Conservation (phyloP, 305 asterid genomes). For the Solanum hybrid region DNA sequence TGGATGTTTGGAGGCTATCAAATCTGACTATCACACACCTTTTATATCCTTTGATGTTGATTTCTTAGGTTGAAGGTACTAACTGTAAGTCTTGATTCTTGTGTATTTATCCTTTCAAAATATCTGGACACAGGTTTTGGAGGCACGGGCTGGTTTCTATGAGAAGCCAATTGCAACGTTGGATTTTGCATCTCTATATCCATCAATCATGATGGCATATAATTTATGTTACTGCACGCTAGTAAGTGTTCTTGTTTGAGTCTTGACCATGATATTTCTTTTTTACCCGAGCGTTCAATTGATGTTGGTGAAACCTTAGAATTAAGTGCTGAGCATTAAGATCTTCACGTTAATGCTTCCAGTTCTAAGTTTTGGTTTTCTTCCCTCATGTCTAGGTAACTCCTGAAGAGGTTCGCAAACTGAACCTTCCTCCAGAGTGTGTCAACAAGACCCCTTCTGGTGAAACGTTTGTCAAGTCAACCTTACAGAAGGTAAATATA, state of each 20-base stretch:
- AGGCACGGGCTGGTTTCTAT: conserved; percentile 84
- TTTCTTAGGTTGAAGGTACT: not conserved
- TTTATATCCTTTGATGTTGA: not conserved
- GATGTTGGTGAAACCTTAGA: not conserved
- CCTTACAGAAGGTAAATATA: conserved; percentile 68
- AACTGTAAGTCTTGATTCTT: not conserved
- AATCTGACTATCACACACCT: not conserved
- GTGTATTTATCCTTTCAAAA: not conserved
- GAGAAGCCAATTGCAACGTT: conserved; percentile 98
- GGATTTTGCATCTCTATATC: conserved; percentile 98
- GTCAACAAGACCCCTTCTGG: conserved; percentile 96
- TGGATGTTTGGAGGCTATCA: not conserved
- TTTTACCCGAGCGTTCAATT: not conserved
- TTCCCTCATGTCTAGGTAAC: conserved; percentile 42
- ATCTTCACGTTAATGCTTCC: not conserved
- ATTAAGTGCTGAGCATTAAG: not conserved
- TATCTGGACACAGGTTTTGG: conserved; percentile 60
- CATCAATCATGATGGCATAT: conserved; percentile 99
- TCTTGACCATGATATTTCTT: not conserved
- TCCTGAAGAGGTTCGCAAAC: conserved; percentile 72
- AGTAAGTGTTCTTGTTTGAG: conserved; percentile 32
- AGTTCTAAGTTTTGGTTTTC: not conserved
- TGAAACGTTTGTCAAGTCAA: conserved; percentile 82
- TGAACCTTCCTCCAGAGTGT: conserved; percentile 76
- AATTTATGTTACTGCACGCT: conserved; percentile 93